Conservation (phyloP, 1,139 yeast genomes). For the Hemisphaericaspora lyxosophila region DNA sequence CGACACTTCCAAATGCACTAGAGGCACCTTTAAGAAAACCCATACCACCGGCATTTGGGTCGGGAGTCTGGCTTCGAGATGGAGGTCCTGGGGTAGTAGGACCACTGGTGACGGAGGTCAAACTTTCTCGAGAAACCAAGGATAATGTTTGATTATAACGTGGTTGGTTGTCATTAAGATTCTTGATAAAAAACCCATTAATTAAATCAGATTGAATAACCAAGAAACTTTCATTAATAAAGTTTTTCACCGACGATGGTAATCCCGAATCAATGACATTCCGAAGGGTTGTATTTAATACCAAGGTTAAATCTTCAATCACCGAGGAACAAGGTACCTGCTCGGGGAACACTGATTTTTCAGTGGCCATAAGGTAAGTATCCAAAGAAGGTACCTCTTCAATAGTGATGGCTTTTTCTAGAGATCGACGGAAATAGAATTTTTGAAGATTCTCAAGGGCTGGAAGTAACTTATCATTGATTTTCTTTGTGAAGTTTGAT, state of each 20-base stretch:
- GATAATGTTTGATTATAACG: constrained; percentile 44
- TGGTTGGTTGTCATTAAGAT: constrained; percentile 58
- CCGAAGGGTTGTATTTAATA: constrained; percentile 63
- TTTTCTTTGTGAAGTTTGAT: constrained; percentile 64
- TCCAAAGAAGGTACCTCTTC: constrained; percentile 68
- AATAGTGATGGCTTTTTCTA: constrained; percentile 76
- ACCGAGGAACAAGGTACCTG: constrained; percentile 77
- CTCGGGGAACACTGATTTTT: constrained; percentile 35
- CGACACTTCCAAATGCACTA: constrained; percentile 48
- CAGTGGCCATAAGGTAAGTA: constrained; percentile 22
- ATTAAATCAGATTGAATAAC: constrained; percentile 39
- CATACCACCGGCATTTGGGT: constrained; percentile 24
- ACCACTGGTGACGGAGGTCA: constrained; percentile 10
- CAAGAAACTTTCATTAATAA: constrained; percentile 36
- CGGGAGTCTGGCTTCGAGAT: constrained; percentile 39
- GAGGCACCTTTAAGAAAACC: constrained; percentile 49
- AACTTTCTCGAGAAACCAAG: constrained; percentile 20
- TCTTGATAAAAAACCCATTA: constrained; percentile 44
- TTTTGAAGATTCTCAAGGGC: constrained; percentile 62
- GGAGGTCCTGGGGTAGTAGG: constrained; percentile 24
- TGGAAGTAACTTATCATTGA: constrained; percentile 53
- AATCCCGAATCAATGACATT: constrained; percentile 65
- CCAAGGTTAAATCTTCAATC: constrained; percentile 79
- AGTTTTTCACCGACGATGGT: constrained; percentile 49
- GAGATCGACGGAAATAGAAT: constrained; percentile 72